Evolutionary conservation across 2,329 filamentous ascomycete genomes (phyloP), one percentile per base, ranked within the genome.

Genomic region (Hypoxylon sp.): DNA sequence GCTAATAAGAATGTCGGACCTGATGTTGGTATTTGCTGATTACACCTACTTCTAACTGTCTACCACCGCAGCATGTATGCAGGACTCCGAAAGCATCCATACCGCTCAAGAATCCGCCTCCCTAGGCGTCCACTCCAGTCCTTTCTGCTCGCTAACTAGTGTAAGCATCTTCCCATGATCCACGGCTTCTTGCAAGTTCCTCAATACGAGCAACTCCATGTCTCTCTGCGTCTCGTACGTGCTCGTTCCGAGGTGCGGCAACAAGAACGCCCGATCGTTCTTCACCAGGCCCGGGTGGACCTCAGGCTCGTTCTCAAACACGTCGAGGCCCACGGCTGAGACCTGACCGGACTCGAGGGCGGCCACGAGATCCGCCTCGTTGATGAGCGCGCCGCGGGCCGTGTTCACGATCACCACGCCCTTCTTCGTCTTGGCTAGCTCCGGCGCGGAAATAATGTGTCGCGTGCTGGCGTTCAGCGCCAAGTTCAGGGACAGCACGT

Each of bases 231-330:
- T 84, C 82, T 92, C 90, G 8, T 84, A 79, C 0, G 89, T 91
- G 79, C 85, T 88, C 0, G 90, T 92, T 0, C 90, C 90, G 81
- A 92, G 86, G 74, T 92, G 90, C 37, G 90, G 90, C 48, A 92
- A 79, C 17, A 92, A 80, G 61, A 91, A 81, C 0, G 90, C 89
- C 69, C 87, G 83, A 3, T 85, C 85, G 71, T 90, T 91, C 57
- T 79, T 79, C 1, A 91, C 61, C 14, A 92, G 79, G 0, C 86
- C 86, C 1, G 87, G 86, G 71, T 92, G 88, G 4, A 92, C 81
- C 68, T 84, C 81, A 0, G 90, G 90, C 77, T 89, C 87, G 55
- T 79, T 72, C 74, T 89, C 86, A 61, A 85, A 89, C 8, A 89
- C 87, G 68, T 89, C 87, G 33, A 89, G 74, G 0, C 87, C 88